A percentile compares a stretch with the other conserved stretches of the same genome.
Evolutionary conservation across 148 eudicot genomes (phyloP).

Genomic region (Cornus suecica): DNA sequence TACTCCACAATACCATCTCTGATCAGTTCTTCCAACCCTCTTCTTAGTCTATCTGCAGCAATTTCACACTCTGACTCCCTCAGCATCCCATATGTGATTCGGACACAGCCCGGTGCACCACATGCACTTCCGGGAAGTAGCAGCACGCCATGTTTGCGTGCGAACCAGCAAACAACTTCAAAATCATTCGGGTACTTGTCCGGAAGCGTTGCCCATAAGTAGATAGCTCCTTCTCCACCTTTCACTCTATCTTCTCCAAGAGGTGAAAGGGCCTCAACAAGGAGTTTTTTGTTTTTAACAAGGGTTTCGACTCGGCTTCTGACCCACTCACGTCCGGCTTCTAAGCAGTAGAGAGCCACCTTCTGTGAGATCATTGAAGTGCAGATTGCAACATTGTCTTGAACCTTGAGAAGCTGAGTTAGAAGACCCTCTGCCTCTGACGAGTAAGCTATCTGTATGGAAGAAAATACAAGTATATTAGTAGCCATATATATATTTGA

Average conservation of each 20-base stretch:
- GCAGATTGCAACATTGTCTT: constrained; percentile 32
- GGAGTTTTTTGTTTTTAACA: constrained; percentile 25
- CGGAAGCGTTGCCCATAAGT: constrained; percentile 33
- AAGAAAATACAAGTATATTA: background rate
- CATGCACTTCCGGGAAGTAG: constrained; percentile 35
- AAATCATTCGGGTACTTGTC: constrained; percentile 17
- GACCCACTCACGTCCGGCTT: constrained; percentile 28
- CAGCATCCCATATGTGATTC: constrained; percentile 30
- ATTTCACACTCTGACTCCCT: constrained; percentile 23
- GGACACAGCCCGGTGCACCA: constrained; percentile 26
- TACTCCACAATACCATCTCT: constrained; percentile 21
- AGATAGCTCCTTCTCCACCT: constrained; percentile 35
- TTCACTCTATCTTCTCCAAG: constrained; percentile 21
- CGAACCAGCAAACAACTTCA: constrained; percentile 34
- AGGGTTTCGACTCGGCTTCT: constrained; percentile 19
- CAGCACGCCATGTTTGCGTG: constrained; percentile 24
- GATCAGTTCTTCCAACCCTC: constrained; percentile 28
- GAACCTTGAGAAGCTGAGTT: constrained; percentile 29
- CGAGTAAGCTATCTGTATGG: constrained; percentile 33
- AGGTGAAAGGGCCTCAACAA: constrained; percentile 25
- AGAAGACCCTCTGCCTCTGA: constrained; percentile 27
- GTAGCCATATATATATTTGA: no score
- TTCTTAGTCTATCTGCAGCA: constrained; percentile 22
- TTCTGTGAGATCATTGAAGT: constrained; percentile 29
- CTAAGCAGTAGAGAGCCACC: constrained; percentile 24